These are phyloP conservation scores for Centella asiatica DNA, from an alignment of 129 eudicot genomes.

Conservation along the genomic window DNA sequence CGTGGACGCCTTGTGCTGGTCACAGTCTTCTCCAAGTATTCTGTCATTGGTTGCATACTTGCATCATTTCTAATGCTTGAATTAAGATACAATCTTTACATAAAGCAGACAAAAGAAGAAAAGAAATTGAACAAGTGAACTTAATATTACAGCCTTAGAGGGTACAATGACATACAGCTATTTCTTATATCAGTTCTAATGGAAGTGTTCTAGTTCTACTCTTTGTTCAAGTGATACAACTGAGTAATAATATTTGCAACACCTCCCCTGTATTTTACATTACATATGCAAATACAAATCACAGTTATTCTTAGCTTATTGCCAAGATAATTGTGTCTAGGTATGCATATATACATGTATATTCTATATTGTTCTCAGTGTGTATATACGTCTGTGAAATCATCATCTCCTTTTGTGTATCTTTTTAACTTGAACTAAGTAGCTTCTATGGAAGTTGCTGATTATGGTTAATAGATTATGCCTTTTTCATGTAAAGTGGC, in stretches of 20 bases:
- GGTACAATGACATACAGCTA: too few species aligned
- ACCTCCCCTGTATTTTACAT: too few species aligned
- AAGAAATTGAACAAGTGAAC: too few species aligned
- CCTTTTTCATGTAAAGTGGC: not conserved
- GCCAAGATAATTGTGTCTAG: not conserved
- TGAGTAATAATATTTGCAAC: too few species aligned
- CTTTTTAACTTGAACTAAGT: not conserved
- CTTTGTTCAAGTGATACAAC: too few species aligned
- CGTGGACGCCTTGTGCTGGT: not conserved
- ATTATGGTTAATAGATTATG: not conserved
- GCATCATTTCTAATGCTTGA: not conserved
- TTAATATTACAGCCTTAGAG: too few species aligned
- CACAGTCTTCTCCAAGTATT: not conserved
- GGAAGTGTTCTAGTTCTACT: too few species aligned
- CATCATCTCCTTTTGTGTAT: not conserved
- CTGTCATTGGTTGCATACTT: not conserved
- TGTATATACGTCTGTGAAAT: too few species aligned
- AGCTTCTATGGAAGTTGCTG: not conserved
- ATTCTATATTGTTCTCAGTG: too few species aligned
- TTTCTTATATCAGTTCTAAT: too few species aligned
- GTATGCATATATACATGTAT: too few species aligned
- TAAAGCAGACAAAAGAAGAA: not conserved
- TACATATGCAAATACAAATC: too few species aligned
- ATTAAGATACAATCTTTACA: not conserved
- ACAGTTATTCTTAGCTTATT: not conserved